phyloP scores from a whole-genome alignment of 495 filamentous ascomycete species.

The Daldinia concentrica region DNA sequence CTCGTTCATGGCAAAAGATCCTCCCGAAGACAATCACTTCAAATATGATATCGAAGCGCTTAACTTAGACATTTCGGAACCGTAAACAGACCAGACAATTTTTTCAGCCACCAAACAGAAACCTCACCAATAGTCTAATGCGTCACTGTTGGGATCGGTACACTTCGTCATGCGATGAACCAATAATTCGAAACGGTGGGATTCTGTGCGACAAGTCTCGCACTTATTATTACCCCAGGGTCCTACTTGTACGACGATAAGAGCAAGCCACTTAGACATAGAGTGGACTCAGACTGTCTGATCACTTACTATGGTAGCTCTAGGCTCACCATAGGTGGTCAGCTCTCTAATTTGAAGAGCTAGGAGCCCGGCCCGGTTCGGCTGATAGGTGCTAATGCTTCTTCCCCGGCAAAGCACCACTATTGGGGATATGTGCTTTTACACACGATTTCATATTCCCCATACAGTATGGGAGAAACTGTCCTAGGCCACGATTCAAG shows the following conservation, averaged over 20 bases:
- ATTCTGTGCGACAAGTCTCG: conserved; percentile 34
- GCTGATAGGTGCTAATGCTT: conserved; percentile 39
- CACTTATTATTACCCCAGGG: conserved; percentile 21
- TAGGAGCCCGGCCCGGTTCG: conserved; percentile 37
- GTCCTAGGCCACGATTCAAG: conserved; percentile 36
- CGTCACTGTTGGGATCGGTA: conserved; percentile 5
- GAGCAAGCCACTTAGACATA: conserved; percentile 11
- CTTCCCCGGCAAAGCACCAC: conserved; percentile 37
- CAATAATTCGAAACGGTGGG: conserved; percentile 20
- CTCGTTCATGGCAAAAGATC: conserved; percentile 14
- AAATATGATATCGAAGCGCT: conserved; percentile 19
- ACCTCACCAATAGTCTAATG: conserved; percentile 9
- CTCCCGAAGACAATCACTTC: conserved; percentile 22
- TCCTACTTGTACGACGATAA: conserved; percentile 15
- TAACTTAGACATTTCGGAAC: background rate
- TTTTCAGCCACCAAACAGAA: conserved; percentile 21
- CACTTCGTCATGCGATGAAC: conserved; percentile 12
- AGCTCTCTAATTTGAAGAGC: conserved; percentile 21
- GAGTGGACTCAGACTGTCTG: conserved; percentile 2
- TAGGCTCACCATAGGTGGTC: background rate
- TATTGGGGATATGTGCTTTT: conserved; percentile 5
- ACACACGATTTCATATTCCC: conserved; percentile 18
- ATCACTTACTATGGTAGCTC: background rate
- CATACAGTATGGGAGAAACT: conserved; percentile 38
- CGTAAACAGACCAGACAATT: conserved; percentile 5